Evolutionary conservation across 148 eudicot genomes (phyloP), one percentile per base, ranked within the genome.

Genomic region (Tetragonia tetragonoides): DNA sequence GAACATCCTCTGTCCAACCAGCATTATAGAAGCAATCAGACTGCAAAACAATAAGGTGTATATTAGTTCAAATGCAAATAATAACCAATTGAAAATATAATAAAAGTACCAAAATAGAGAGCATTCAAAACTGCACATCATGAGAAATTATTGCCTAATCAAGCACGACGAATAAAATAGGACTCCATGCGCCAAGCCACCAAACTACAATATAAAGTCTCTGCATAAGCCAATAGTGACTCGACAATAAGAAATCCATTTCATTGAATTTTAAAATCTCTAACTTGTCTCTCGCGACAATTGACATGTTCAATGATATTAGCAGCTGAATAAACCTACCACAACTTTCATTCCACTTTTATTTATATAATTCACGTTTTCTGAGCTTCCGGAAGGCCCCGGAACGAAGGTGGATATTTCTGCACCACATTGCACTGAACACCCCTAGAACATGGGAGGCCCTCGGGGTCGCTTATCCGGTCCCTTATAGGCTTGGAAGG

Each of bases 1-100:
- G 88, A 72, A 87, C 68, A 86, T 95, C 97, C 74, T 87, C 93
- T 41, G 97, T 95, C 97, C 97, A 95, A 71, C 97, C 97, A 83
- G 97, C 99, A 81, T 93, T 95, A 72, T 93, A 93, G 80, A 93
- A 89, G 88, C 94, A 89, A 85, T 95, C 99, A 46, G 97, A 86
- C 97, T 95, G 93, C 83, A 81, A 51, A 74, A 56, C 66, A 18
- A 56, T 49, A 15, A 79, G 17, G 23, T 23, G 44, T 3, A 57
- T 10, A 71, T 59, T 47, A 70, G 68, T 63, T 63, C 12, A 49
- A 7, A 18, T 60, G 18, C 7, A 59, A 37, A 23, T 21, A 4
- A 28, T 28, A 28, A 28, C 34, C 34, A 28, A 28, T 28, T 28
- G 41, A 3, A 11, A n/a, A n/a, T 3, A 4, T 67, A 53, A 81